phyloP scores from a whole-genome alignment of 352 stramenopile species.

The Phytophthora vignae region DNA sequence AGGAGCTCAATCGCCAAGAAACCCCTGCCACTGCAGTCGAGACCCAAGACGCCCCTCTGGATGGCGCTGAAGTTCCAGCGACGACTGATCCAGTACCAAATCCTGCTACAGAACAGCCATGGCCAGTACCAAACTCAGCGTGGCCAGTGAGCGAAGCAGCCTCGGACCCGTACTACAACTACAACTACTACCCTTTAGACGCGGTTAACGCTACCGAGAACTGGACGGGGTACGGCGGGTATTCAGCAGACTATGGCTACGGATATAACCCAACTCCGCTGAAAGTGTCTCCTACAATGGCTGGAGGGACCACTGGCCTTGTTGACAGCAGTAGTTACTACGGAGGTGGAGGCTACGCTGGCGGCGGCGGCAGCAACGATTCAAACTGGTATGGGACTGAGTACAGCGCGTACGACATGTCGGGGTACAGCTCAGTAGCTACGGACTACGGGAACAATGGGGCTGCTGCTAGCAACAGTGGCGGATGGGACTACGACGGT shows the following conservation, averaged over 20 bases:
- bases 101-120: conserved; percentile 13
- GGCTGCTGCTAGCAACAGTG: conserved; percentile 13
- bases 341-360: conserved; percentile 17
- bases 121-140: not conserved
- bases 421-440: conserved; percentile 13
- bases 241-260: conserved; percentile 22
- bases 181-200: conserved; percentile 28
- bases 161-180: conserved; percentile 29
- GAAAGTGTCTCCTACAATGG: not conserved
- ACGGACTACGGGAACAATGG: conserved; percentile 18
- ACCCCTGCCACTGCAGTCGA: not conserved
- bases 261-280: not conserved
- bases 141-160: conserved; percentile 10
- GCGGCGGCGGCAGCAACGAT: not conserved
- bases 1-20: conserved; percentile 15
- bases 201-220: not conserved
- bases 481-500: conserved; percentile 11
- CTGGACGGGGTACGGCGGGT: conserved; percentile 26
- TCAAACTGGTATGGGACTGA: conserved; percentile 37
- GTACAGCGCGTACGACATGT: conserved; percentile 40
- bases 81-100: not conserved
- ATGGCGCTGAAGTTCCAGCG: not conserved
- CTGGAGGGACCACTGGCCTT: conserved; percentile 11
- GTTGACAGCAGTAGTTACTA: conserved; percentile 41
- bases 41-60: not conserved